Percentiles rank a stretch among this genome's conserved stretches.
These are phyloP conservation scores for Conticribra guillardii DNA, from an alignment of 108 stramenopile species.

Conservation along the genomic window DNA sequence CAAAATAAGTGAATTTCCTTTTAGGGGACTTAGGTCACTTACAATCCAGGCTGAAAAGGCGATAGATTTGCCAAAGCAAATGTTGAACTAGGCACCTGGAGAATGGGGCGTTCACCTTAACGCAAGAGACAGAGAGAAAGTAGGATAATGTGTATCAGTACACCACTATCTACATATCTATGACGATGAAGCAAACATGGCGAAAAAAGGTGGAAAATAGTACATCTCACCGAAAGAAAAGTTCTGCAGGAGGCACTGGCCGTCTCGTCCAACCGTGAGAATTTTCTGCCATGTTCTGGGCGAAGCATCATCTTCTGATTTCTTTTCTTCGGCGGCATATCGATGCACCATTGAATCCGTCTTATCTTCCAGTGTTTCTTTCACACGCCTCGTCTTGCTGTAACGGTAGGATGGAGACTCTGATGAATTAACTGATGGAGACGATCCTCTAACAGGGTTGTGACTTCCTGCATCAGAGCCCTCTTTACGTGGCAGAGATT, in stretches of 20 bases:
- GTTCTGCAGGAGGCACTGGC: constrained; percentile 76
- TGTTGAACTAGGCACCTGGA: constrained; percentile 70
- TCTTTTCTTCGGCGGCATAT: neutral
- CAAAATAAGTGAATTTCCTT: no score
- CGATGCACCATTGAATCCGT: neutral
- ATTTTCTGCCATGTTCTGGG: constrained; percentile 75
- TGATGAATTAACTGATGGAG: neutral
- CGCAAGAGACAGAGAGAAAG: neutral
- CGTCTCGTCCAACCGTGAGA: constrained; percentile 81
- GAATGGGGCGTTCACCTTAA: constrained; percentile 69
- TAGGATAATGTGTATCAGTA: no score
- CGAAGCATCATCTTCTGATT: constrained; percentile 1
- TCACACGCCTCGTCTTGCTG: neutral
- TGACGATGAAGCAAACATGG: no score
- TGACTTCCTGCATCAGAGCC: neutral
- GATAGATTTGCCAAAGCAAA: constrained; percentile 88
- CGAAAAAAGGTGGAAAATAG: no score
- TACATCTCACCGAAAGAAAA: constrained; percentile 56
- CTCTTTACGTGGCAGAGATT: neutral
- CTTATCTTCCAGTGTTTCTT: neutral
- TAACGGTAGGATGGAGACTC: neutral
- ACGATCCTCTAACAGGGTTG: neutral
- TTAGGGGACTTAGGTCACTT: no score
- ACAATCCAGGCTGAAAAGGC: constrained; percentile 81
- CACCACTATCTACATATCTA: no score